Evolutionary conservation across 2,329 filamentous ascomycete genomes (phyloP), one percentile per base, ranked within the genome.

Genomic region (Cadophora luteo-olivacea): DNA sequence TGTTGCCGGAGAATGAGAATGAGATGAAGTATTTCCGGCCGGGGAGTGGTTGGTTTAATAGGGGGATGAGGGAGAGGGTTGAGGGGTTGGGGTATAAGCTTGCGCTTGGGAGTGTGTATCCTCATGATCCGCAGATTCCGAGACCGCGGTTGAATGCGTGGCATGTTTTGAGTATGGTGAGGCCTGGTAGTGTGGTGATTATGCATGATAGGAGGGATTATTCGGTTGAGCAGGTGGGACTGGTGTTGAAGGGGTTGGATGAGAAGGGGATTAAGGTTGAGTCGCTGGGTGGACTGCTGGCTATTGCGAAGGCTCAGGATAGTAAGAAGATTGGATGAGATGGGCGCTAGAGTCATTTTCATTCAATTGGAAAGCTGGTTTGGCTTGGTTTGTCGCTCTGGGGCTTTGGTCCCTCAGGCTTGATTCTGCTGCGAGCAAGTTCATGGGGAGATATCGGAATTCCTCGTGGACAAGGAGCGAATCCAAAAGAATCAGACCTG

Each of bases 121-220:
- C 94, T 5, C 93, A 97, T 81, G 94, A 97, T 81, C 89, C 94
- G n/a, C 93, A 97, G 83, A 90, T 97, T 68, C 83, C 83, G 11
- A 90, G 86, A 75, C 85, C 87, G 73, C 81, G 83, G 71, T 73
- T 94, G 64, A 97, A 97, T 80, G 90, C 92, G 8, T 84, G 83
- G 72, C 93, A 97, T 81, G 87, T 97, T 4, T 79, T 97, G 73
- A 93, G 92, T 80, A 93, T 94, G 91, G 83, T 91, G 45, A 83
- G 87, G 58, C 89, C 91, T 0, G 94, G 94, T 0, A 90, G 87
- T 33, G 91, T 97, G 67, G 89, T 97, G 70, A 90, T 97, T 63
- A 94, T 93, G 77, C 94, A 97, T 81, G 94, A 97, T 81, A 80
- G 93, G 72, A 84, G 94, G 75, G 82, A 84, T n/a, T 97, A 94